phyloP scores from a whole-genome alignment of 2,329 filamentous ascomycete species.

The Mycogone perniciosa region DNA sequence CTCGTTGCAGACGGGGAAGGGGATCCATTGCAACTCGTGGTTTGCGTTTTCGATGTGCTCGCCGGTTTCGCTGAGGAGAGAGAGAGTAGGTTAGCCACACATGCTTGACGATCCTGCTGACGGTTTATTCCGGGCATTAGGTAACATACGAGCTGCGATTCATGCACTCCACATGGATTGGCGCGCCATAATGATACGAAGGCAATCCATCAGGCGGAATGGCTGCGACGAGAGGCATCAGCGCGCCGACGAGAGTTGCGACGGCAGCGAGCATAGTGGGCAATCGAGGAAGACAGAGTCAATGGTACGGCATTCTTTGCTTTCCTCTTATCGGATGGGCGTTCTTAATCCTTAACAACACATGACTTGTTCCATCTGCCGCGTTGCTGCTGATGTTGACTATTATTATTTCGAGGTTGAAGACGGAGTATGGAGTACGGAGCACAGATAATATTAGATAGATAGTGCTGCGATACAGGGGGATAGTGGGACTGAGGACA shows the following conservation, averaged over 20 bases:
- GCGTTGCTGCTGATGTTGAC: background rate
- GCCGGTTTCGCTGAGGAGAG: conserved; percentile 65
- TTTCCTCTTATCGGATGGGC: background rate
- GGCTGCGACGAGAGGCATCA: conserved; percentile 23
- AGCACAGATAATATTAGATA: no score
- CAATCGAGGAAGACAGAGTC: background rate
- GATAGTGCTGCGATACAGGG: no score
- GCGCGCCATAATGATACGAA: conserved; percentile 60
- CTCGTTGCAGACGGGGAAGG: conserved; percentile 87
- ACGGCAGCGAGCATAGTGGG: conserved; percentile 1
- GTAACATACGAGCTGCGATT: conserved; percentile 61
- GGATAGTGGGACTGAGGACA: no score
- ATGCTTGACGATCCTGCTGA: background rate
- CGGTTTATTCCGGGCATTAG: background rate
- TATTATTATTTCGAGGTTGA: background rate
- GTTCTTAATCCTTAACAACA: background rate
- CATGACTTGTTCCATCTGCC: conserved; percentile 8
- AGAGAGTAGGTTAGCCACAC: background rate
- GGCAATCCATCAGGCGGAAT: conserved; percentile 41
- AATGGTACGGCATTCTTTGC: background rate
- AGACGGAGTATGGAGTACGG: background rate
- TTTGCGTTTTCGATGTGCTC: conserved; percentile 78
- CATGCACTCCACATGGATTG: conserved; percentile 66
- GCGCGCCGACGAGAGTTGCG: conserved; percentile 17
- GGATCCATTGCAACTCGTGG: conserved; percentile 84